Conservation (phyloP, 805 yeast species). For the Wickerhamomyces xylosicus region DNA sequence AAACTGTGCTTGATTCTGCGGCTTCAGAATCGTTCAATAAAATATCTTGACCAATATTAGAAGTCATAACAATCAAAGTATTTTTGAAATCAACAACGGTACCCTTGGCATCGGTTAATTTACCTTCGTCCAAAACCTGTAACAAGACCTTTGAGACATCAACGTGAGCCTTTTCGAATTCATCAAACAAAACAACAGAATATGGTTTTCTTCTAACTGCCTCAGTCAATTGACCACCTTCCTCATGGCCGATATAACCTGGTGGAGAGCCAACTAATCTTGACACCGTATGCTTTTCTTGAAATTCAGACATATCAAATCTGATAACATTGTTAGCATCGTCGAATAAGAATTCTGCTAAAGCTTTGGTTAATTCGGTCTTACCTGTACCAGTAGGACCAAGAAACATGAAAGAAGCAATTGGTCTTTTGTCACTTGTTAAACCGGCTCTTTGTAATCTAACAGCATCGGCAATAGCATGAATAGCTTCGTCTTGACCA, state of each 20-base stretch:
- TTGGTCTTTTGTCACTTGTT: slow-evolving; percentile 89
- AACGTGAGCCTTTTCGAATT: slow-evolving; percentile 93
- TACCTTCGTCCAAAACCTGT: slow-evolving; percentile 94
- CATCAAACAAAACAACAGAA: slow-evolving; percentile 87
- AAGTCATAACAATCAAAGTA: slow-evolving; percentile 92
- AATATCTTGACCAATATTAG: slow-evolving; percentile 91
- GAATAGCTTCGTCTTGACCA: slow-evolving; percentile 94
- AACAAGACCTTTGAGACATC: slow-evolving; percentile 85
- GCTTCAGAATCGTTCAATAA: slow-evolving; percentile 51
- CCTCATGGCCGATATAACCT: slow-evolving; percentile 91
- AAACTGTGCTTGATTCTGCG: slow-evolving; percentile 47
- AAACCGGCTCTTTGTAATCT: slow-evolving; percentile 94
- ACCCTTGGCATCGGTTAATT: slow-evolving; percentile 90
- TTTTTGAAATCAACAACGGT: slow-evolving; percentile 89
- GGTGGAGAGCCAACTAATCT: slow-evolving; percentile 97
- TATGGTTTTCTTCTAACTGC: slow-evolving; percentile 94
- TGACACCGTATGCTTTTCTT: slow-evolving; percentile 85
- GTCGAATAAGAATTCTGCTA: slow-evolving; percentile 87
- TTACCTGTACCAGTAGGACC: slow-evolving; percentile 99
- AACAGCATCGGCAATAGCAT: slow-evolving; percentile 86
- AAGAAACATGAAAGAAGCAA: slow-evolving; percentile 90
- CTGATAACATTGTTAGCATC: slow-evolving; percentile 80
- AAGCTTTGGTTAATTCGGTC: slow-evolving; percentile 87
- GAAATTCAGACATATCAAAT: slow-evolving; percentile 97
- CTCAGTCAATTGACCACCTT: slow-evolving; percentile 91